These are phyloP conservation scores for Dothistroma pini DNA, from an alignment of 2,329 filamentous ascomycete genomes.

Conservation along the genomic window DNA sequence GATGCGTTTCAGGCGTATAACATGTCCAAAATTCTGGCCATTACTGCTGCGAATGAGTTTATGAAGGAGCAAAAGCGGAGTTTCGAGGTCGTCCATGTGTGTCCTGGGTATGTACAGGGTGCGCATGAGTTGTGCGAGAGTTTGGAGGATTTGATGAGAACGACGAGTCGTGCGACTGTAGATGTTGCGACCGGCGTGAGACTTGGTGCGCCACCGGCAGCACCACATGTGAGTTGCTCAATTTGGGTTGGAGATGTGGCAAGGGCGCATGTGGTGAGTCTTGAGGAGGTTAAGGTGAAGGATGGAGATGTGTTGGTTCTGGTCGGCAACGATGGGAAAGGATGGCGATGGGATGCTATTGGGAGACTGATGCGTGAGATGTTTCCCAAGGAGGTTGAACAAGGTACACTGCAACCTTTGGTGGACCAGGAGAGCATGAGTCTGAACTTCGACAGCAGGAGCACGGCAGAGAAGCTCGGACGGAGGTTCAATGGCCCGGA, in stretches of 20 bases:
- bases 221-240: not conserved
- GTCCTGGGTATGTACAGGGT: conserved; percentile 1
- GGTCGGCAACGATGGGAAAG: conserved; percentile 1
- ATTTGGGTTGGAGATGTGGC: not conserved
- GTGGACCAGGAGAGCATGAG: not conserved
- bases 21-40: conserved; percentile 2
- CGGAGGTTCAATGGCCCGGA: not conserved
- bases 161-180: not conserved
- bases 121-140: not conserved
- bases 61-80: not conserved
- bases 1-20: conserved; percentile 1
- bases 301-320: not conserved
- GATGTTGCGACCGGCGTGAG: not conserved
- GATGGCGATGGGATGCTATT: not conserved
- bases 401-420: not conserved
- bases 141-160: not conserved
- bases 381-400: not conserved
- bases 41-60: not conserved
- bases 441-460: not conserved
- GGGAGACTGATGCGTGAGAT: not conserved
- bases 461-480: not conserved
- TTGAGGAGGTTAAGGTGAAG: not conserved
- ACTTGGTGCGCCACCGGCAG: not conserved
- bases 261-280: not conserved
- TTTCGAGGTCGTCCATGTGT: not conserved